Evolutionary conservation across 2,329 filamentous ascomycete species (phyloP).

Genomic region (Lecanicillium sp.): DNA sequence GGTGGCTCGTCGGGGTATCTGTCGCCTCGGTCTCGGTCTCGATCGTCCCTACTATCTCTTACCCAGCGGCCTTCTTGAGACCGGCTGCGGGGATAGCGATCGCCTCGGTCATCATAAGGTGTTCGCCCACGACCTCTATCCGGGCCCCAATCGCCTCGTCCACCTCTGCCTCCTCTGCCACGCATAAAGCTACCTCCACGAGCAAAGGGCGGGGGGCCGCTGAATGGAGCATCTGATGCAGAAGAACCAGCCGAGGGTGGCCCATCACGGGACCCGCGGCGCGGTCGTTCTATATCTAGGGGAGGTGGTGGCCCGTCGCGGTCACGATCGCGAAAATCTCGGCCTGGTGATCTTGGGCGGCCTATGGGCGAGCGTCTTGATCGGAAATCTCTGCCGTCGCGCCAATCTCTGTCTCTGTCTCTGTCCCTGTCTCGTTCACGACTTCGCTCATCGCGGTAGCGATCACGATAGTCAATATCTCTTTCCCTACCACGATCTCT

Average conservation of each 20-base stretch:
- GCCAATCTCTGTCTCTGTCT: slow-evolving; percentile 41
- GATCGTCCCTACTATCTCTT: slow-evolving; percentile 47
- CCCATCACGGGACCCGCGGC: slow-evolving; percentile 64
- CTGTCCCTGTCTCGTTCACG: slow-evolving; percentile 50
- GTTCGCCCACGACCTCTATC: slow-evolving; percentile 47
- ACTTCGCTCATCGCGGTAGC: slow-evolving; percentile 51
- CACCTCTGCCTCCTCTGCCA: slow-evolving; percentile 43
- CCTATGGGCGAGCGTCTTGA: slow-evolving; percentile 50
- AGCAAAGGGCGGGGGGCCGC: slow-evolving; percentile 35
- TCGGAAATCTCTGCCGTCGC: slow-evolving; percentile 29
- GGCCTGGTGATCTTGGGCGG: slow-evolving; percentile 56
- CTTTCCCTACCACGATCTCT: slow-evolving; percentile 52
- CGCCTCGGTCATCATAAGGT: slow-evolving; percentile 50
- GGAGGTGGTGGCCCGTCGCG: slow-evolving; percentile 52
- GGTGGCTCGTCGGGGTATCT: slow-evolving; percentile 32
- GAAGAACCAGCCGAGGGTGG: slow-evolving; percentile 64
- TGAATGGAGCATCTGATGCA: slow-evolving; percentile 58
- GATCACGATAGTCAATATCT: slow-evolving; percentile 50
- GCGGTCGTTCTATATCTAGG: slow-evolving; percentile 57
- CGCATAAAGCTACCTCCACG: slow-evolving; percentile 48
- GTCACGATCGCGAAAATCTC: slow-evolving; percentile 55
- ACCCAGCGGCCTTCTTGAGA: slow-evolving; percentile 56
- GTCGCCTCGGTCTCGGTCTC: slow-evolving; percentile 41
- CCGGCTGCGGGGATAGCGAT: slow-evolving; percentile 57
- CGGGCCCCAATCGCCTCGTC: slow-evolving; percentile 30